Evolutionary conservation across 2,329 filamentous ascomycete species (phyloP).

Genomic region (Boeremia exigua): DNA sequence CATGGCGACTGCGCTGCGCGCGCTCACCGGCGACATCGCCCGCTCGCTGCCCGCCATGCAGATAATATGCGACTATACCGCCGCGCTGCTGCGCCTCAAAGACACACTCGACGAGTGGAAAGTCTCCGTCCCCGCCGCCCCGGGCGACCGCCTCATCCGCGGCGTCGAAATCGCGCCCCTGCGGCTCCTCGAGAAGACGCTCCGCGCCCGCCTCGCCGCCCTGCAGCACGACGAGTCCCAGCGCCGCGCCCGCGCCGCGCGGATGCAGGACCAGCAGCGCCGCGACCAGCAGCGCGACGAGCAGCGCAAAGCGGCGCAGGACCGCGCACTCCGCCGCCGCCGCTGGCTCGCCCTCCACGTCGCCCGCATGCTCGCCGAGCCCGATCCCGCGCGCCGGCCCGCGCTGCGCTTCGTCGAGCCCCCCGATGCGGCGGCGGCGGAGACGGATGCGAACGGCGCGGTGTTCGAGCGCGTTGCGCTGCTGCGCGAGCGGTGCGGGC

Average conservation of each 20-base stretch:
- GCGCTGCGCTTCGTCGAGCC: conserved; percentile 19
- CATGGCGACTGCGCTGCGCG: conserved; percentile 24
- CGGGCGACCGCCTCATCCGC: conserved; percentile 30
- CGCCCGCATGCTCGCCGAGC: conserved; percentile 34
- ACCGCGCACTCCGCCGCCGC: no score
- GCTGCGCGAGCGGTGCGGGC: conserved; percentile 45
- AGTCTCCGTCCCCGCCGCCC: conserved; percentile 19
- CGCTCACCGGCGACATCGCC: conserved; percentile 9
- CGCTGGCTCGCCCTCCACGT: conserved; percentile 42
- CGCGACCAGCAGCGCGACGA: no score
- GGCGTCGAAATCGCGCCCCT: conserved; percentile 39
- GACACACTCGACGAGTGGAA: conserved; percentile 32
- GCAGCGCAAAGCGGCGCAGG: no score
- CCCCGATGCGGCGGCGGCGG: conserved; percentile 24
- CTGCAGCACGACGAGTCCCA: no score
- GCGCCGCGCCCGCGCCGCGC: no score
- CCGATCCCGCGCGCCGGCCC: conserved; percentile 18
- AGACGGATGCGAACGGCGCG: conserved; percentile 49
- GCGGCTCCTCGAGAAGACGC: conserved; percentile 16
- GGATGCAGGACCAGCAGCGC: no score
- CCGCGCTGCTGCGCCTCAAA: conserved; percentile 33
- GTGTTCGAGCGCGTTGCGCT: conserved; percentile 48
- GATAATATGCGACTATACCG: conserved; percentile 23
- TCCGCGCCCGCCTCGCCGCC: neutral
- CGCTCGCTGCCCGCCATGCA: conserved; percentile 24